phyloP scores from a whole-genome alignment of 768 basidiomycete species.

The Kondoa subrosea region DNA sequence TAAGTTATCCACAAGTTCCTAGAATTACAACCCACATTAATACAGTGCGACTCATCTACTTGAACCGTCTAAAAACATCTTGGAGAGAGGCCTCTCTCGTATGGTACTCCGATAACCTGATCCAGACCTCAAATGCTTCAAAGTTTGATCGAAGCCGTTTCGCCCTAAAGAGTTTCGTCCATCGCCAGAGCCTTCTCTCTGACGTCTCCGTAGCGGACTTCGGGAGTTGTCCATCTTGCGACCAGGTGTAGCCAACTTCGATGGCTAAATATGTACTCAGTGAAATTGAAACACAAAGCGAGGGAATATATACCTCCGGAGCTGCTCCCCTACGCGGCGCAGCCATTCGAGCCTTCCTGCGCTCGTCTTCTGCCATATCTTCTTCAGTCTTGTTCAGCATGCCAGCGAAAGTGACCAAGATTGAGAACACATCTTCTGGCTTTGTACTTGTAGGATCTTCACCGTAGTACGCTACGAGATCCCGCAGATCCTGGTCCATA shows the following conservation, averaged over 20 bases:
- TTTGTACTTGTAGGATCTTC: conserved; percentile 55
- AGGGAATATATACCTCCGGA: background rate
- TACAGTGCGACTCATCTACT: background rate
- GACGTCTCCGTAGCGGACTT: background rate
- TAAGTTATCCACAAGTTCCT: too few species aligned
- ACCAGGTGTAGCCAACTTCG: background rate
- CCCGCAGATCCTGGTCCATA: conserved; percentile 47
- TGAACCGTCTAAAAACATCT: background rate
- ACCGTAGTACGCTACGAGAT: conserved; percentile 56
- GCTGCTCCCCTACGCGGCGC: background rate
- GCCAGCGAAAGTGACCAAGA: conserved; percentile 56
- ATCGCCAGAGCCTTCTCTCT: conserved; percentile 59
- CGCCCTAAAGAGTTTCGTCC: conserved; percentile 34
- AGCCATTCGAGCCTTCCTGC: conserved; percentile 1
- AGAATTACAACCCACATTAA: too few species aligned
- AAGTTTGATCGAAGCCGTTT: background rate
- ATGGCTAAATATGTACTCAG: background rate
- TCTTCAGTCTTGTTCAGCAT: conserved; percentile 44
- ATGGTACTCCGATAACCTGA: background rate
- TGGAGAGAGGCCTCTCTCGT: background rate
- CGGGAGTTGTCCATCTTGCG: background rate
- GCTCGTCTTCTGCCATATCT: conserved; percentile 20
- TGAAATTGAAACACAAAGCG: background rate
- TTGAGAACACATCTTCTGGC: conserved; percentile 65
- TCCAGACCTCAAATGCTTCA: background rate